These are phyloP conservation scores for Bacterosira constricta DNA, from an alignment of 108 stramenopile species.

Conservation along the genomic window DNA sequence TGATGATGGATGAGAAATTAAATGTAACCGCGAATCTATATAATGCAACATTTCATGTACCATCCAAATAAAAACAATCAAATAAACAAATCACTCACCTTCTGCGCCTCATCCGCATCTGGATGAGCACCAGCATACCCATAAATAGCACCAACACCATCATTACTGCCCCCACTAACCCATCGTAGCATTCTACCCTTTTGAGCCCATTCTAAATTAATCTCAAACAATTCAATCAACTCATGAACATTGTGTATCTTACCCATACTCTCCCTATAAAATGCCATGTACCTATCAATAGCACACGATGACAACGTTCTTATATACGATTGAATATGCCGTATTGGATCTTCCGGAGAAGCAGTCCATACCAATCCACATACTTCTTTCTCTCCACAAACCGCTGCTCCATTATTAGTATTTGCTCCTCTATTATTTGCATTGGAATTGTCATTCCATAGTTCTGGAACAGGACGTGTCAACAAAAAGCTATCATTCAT, in stretches of 20 bases:
- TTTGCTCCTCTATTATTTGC: no score
- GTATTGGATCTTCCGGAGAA: neutral
- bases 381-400: slow-evolving; percentile 25
- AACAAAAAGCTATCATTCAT: slow-evolving; percentile 42
- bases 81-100: slow-evolving; percentile 3
- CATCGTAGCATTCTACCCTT: neutral
- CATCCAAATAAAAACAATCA: neutral
- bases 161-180: neutral
- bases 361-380: slow-evolving; percentile 47
- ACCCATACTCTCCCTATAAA: neutral
- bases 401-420: no score
- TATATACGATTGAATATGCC: slow-evolving; percentile 42
- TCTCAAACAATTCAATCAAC: slow-evolving; percentile 34
- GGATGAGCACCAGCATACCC: slow-evolving; percentile 42
- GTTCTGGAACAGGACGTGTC: slow-evolving; percentile 9
- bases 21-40: no score
- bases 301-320: slow-evolving; percentile 26
- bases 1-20: neutral
- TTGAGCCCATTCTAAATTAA: slow-evolving; percentile 28
- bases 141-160: slow-evolving; percentile 18
- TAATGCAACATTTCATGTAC: neutral
- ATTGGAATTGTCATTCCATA: slow-evolving; percentile 24
- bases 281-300: slow-evolving; percentile 5
- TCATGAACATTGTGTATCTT: slow-evolving; percentile 27
- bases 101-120: slow-evolving; percentile 32